Evolutionary conservation across 495 filamentous ascomycete species (phyloP), one percentile per base, ranked within the genome.

Genomic region (Clohesyomyces aquaticus): DNA sequence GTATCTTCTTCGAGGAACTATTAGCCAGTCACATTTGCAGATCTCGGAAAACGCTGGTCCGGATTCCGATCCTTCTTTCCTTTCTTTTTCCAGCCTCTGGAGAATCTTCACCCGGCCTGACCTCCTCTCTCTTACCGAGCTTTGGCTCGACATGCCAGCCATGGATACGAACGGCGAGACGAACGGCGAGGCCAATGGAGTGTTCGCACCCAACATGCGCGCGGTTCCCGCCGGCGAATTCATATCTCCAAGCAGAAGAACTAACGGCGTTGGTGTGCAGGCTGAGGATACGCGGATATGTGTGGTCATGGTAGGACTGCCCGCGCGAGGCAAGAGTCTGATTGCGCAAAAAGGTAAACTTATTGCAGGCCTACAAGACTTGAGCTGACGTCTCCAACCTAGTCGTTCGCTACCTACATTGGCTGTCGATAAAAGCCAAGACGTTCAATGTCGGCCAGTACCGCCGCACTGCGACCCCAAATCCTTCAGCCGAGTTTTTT

Each of bases 401-500:
- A 98, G 94, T 94, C 60, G 91, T 96, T 74, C 85, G 94, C 28
- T 98, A 98, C 76, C 86, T 98, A 21, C 88, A 85, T 71, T 98
- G 94, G 94, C 88, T 98, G 43, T 95, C 91, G 21, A 91, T 98
- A 71, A 85, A 87, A 27, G 92, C 94, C 49, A 88, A 89, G 69
- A 90, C 89, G 67, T 98, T 98, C 87, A 98, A 98, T 63, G 94
- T 98, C 50, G 94, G 94, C 69, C 88, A 87, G 67, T 98, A 98
- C 71, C 91, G 94, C 54, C 90, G 94, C 64, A 79, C 85, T 64
- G 86, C 88, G 65, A 94, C 91, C 1, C 92, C 94, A 4, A 88
- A 91, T 58, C 94, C 94, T 1, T 80, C 83, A 0, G 94, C 94
- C 19, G 88, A 89, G 68, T 98, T 98, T 82, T 98, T 98, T 75